Evolutionary conservation across 345 rosid genomes (phyloP).

Genomic region (Pseudoturritis turrita): DNA sequence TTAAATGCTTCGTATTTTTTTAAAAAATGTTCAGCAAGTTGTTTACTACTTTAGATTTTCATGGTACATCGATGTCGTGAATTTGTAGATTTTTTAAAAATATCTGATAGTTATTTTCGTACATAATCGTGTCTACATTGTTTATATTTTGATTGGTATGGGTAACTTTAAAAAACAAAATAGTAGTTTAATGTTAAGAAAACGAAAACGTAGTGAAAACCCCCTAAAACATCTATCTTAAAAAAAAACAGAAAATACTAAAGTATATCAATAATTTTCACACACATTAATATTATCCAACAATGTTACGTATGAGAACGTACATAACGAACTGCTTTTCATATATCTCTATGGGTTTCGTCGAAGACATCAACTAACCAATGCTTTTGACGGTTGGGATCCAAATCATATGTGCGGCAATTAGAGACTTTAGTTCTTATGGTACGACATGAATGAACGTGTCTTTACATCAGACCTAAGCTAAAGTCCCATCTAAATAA

Average conservation of each 20-base stretch:
- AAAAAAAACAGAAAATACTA: too few species aligned
- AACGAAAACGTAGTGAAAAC: too few species aligned
- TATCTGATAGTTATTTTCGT: too few species aligned
- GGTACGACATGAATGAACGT: slow-evolving; percentile 9
- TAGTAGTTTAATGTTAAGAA: too few species aligned
- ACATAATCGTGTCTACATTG: too few species aligned
- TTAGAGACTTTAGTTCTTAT: background rate
- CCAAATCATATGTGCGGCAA: background rate
- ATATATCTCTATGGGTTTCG: background rate
- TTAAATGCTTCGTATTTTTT: background rate
- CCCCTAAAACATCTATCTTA: too few species aligned
- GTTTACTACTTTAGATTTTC: background rate
- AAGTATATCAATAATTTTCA: too few species aligned
- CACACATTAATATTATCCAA: background rate
- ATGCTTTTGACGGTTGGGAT: slow-evolving; percentile 1
- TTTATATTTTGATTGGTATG: too few species aligned
- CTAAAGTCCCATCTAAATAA: background rate
- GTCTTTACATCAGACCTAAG: slow-evolving; percentile 18
- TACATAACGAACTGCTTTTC: slow-evolving; percentile 8
- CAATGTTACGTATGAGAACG: background rate
- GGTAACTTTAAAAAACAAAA: background rate
- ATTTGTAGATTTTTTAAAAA: too few species aligned
- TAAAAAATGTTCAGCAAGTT: background rate
- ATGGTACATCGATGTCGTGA: too few species aligned
- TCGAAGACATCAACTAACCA: background rate